Base-by-base conservation (phyloP, 192 early-diverging fungal species). In the Chytriomyces confervae region DNA sequence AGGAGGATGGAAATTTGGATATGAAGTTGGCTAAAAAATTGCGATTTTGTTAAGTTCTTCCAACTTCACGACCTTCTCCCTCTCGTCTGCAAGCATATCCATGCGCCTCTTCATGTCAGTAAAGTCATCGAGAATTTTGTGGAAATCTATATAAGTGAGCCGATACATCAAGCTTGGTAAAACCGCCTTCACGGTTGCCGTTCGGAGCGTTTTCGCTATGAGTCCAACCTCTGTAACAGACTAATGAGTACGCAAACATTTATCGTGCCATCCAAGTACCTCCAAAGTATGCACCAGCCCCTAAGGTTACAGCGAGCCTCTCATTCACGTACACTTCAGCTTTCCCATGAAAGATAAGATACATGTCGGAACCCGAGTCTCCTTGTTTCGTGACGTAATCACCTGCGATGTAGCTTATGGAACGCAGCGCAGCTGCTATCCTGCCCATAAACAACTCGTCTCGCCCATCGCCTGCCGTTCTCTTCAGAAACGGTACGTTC, bases 231-330 rank as follows among this genome's bases (percentile, higher is more conserved):
- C 62, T 64, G 36, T 10, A 4, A 29, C 11, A n/a, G 10, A 9
- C 9, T 0, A 63, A 36, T 36, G 29, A 36, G 29, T 36, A 2
- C 29, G 29, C 29, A 36, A 1, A 36, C 29, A 36, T 36, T 36
- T 36, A 36, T 36, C 29, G 29, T 36, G 29, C 29, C 29, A 2
- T 36, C 29, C 29, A 36, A 36, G 29, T 36, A 36, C 29, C 29
- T 36, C 80, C 80, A 77, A 81, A 82, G 67, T 83, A 81, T 18
- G 77, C 70, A 23, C 80, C 80, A 43, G 82, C 80, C 18, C 48
- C 36, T 13, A 81, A 66, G 7, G 62, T 24, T 23, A 50, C 72
- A 24, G 82, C 62, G 13, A 7, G 9, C 20, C 77, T 81, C 16
- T 47, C 70, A 24, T 76, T 68, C n/a, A 81, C 79, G 23, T 2